Evolutionary conservation across 768 basidiomycete species (phyloP), one percentile per base, ranked within the genome.

Genomic region (Boletus rubescentipes): DNA sequence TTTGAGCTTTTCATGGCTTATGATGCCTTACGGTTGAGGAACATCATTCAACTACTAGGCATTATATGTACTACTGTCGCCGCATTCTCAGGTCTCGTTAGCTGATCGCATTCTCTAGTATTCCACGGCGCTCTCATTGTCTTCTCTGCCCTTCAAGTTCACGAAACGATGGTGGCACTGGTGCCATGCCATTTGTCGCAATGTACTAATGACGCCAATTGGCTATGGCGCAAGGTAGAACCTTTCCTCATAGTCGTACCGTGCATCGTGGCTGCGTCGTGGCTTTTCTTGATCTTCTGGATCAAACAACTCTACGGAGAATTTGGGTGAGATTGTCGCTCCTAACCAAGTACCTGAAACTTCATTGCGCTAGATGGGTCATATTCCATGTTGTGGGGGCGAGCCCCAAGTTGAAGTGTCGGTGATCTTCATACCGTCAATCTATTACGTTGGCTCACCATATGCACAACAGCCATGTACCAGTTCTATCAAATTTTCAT

Each of bases 361-460:
- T 47, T 58, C 37, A 60, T 54, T 45, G 41, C 51, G 9, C 46
- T 57, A 92, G 91, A 40, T 93, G 91, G 92, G 90, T 89, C 37
- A 89, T 93, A 64, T 93, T 93, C 76, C 91, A 92, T 64, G 84
- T 89, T 34, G 90, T 93, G 20, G 91, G 90, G 31, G 91, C 91
- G 34, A 89, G 91, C 61, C 87, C 88, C 10, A 86, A 78, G 61
- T 85, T 89, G 82, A 93, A 92, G 73, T 80, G 91, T 91, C 58
- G 53, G 83, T 68, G 15, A 43, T 39, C 15, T 53, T 29, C 23
- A 36, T 38, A 10, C 48, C 21, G 10, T 9, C 9, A 53, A 12
- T 35, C 10, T 18, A 10, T 43, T 36, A 20, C n/a, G 9, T 30
- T 50, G 5, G 46, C 45, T 55, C 23, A 53, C 53, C 38, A 37